A percentile compares a stretch with the other conserved stretches of the same genome.
Evolutionary conservation across 768 basidiomycete species (phyloP).

Genomic region (Cystoderma amianthinum): DNA sequence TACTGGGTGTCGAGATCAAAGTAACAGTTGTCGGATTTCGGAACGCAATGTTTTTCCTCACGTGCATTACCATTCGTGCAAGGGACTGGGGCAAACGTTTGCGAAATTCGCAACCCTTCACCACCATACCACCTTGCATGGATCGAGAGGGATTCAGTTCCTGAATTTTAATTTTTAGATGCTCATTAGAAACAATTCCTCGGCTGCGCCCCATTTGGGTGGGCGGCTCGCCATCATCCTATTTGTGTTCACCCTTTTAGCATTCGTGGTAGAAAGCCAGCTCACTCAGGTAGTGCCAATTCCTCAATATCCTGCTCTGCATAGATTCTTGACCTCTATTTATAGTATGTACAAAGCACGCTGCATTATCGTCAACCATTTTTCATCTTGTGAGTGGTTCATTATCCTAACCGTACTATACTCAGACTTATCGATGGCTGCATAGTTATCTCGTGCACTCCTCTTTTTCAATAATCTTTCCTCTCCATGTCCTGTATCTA

Average conservation of each 20-base stretch:
- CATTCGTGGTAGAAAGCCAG: slow-evolving; percentile 75
- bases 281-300: slow-evolving; percentile 57
- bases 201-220: slow-evolving; percentile 28
- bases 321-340: neutral
- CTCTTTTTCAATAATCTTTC: slow-evolving; percentile 70
- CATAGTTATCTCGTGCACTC: slow-evolving; percentile 84
- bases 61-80: neutral
- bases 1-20: slow-evolving; percentile 4
- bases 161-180: neutral
- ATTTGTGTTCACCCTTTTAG: slow-evolving; percentile 54
- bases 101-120: too few species aligned
- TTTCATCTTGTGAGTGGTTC: slow-evolving; percentile 67
- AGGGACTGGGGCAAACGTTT: neutral
- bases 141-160: neutral
- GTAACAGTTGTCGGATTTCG: too few species aligned
- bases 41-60: neutral
- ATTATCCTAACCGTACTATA: neutral
- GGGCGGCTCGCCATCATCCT: slow-evolving; percentile 43
- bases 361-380: slow-evolving; percentile 82
- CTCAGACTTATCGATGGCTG: neutral
- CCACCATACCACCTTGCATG: too few species aligned
- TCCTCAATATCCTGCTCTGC: neutral
- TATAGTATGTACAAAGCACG: slow-evolving; percentile 71
- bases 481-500: slow-evolving; percentile 72
- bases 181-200: slow-evolving; percentile 5